phyloP scores from a whole-genome alignment of 257 asterid genomes.

The Perilla frutescens region DNA sequence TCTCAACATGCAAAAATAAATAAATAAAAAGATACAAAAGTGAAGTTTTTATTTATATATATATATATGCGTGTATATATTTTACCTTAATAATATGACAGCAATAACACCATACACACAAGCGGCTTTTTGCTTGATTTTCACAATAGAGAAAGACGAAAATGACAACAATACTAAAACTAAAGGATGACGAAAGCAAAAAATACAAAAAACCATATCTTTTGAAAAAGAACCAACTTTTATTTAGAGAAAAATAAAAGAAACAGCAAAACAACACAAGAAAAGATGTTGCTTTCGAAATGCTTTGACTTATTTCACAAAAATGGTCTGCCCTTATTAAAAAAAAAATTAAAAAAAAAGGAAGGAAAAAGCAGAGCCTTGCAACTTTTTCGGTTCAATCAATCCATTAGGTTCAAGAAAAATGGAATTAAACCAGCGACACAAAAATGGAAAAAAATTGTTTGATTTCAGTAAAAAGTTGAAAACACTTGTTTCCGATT shows the following conservation, averaged over 20 bases:
- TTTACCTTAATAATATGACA: neutral
- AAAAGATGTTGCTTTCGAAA: slow-evolving; percentile 2
- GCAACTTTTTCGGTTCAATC: slow-evolving; percentile 3
- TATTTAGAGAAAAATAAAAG: neutral
- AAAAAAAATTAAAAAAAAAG: neutral
- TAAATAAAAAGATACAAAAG: no score
- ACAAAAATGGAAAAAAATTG: neutral
- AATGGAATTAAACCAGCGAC: neutral
- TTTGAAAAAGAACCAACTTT: neutral
- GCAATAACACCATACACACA: neutral
- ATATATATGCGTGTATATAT: no score
- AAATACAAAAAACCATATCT: neutral
- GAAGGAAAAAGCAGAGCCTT: neutral
- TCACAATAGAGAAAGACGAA: neutral
- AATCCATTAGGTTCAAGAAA: neutral
- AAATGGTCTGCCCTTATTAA: neutral
- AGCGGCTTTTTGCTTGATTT: neutral
- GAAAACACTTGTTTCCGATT: neutral
- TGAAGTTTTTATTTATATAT: no score
- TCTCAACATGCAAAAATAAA: no score
- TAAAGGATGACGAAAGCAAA: neutral
- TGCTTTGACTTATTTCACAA: slow-evolving; percentile 1
- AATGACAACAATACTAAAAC: neutral
- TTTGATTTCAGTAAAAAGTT: neutral
- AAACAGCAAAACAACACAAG: neutral